Percentiles rank a stretch among this genome's conserved stretches.
phyloP scores from a whole-genome alignment of 2,329 filamentous ascomycete species.

The Neophaeococcomyces aloes region DNA sequence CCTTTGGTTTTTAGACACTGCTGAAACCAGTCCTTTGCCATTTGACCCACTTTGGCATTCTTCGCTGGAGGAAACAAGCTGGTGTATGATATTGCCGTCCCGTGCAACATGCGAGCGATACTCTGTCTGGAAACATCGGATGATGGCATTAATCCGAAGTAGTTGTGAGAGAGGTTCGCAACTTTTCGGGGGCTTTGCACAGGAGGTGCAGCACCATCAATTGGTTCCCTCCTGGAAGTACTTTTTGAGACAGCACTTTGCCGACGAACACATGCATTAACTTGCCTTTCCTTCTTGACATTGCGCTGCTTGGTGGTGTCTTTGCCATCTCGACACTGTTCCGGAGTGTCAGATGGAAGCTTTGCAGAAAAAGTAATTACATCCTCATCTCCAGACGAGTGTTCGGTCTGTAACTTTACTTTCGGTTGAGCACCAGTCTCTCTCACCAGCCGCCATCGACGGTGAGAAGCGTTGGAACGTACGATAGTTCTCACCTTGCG shows the following conservation, averaged over 20 bases:
- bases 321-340: conserved; percentile 7
- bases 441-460: conserved; percentile 21
- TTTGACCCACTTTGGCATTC: conserved; percentile 9
- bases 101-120: conserved; percentile 1
- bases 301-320: conserved; percentile 7
- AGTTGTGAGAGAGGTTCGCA: neutral
- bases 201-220: conserved; percentile 2
- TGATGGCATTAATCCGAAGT: conserved; percentile 10
- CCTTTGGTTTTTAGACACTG: conserved; percentile 9
- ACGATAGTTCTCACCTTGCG: conserved; percentile 20
- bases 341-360: no score
- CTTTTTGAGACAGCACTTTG: neutral
- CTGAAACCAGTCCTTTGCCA: conserved; percentile 15
- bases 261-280: neutral
- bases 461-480: conserved; percentile 23
- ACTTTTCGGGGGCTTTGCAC: neutral
- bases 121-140: conserved; percentile 4
- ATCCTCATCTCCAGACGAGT: conserved; percentile 5
- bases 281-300: neutral
- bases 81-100: conserved; percentile 1
- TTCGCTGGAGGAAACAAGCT: conserved; percentile 14
- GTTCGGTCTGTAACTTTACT: neutral
- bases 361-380: conserved; percentile 5
- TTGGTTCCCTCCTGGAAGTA: neutral
- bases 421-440: conserved; percentile 9